phyloP scores from a whole-genome alignment of 495 filamentous ascomycete species.

The Lasiosphaeriaceae sp. region DNA sequence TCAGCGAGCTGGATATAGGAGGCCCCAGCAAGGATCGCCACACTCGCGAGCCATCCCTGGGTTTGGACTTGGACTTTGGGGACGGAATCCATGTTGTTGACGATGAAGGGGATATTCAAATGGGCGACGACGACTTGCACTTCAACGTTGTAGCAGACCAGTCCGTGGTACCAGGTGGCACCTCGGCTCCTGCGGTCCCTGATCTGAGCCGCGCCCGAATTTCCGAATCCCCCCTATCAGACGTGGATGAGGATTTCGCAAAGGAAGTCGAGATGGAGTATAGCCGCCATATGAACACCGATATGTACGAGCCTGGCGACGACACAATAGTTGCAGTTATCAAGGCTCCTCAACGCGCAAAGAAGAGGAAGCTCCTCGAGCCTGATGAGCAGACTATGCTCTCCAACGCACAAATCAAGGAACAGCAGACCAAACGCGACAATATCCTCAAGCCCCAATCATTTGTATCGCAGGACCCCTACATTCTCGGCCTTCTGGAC shows the following conservation, averaged over 20 bases:
- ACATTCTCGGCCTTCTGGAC: conserved; percentile 80
- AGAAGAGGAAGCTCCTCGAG: conserved; percentile 71
- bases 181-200: conserved; percentile 19
- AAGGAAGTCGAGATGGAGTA: conserved; percentile 51
- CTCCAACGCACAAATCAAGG: conserved; percentile 58
- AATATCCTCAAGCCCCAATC: conserved; percentile 74
- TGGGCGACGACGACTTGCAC: conserved; percentile 57
- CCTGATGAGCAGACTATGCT: conserved; percentile 63
- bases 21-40: conserved; percentile 43
- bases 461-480: conserved; percentile 81
- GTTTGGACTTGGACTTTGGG: conserved; percentile 46
- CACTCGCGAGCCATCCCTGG: conserved; percentile 39
- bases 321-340: conserved; percentile 38
- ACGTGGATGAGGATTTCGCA: conserved; percentile 56
- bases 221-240: conserved; percentile 67
- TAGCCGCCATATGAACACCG: conserved; percentile 47
- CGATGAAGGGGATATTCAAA: conserved; percentile 57
- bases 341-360: conserved; percentile 61
- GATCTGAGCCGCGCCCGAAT: conserved; percentile 51
- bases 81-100: conserved; percentile 52
- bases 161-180: conserved; percentile 40
- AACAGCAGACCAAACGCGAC: conserved; percentile 72
- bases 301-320: conserved; percentile 55
- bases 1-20: conserved; percentile 58
- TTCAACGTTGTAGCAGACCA: conserved; percentile 50